Evolutionary conservation across 805 yeast genomes (phyloP).

Genomic region (Pichia membranifaciens): DNA sequence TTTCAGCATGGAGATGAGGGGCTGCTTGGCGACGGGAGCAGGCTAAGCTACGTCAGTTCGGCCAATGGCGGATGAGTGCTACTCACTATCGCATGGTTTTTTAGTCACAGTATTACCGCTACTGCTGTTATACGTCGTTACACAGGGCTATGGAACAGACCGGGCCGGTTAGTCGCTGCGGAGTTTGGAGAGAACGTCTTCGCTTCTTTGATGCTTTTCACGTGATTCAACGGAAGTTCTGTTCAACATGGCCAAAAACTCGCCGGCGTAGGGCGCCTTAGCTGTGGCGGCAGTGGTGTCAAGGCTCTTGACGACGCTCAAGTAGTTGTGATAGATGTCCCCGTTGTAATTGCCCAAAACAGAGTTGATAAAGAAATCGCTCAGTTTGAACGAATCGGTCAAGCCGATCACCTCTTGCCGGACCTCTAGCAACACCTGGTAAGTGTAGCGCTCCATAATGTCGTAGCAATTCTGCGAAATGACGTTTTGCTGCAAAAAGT

Average conservation of each 20-base stretch:
- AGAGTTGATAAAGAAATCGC: slow-evolving; percentile 76
- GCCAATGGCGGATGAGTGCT: too few species aligned
- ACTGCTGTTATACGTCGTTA: too few species aligned
- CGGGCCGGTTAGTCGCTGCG: slow-evolving; percentile 1
- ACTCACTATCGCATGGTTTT: too few species aligned
- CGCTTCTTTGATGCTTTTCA: slow-evolving; percentile 23
- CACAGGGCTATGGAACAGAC: too few species aligned
- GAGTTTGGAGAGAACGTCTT: slow-evolving; percentile 20
- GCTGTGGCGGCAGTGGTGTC: slow-evolving; percentile 44
- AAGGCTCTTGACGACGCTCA: slow-evolving; percentile 41
- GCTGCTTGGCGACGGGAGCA: too few species aligned
- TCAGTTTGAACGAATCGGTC: slow-evolving; percentile 78
- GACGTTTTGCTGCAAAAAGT: slow-evolving; percentile 60
- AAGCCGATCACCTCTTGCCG: slow-evolving; percentile 69
- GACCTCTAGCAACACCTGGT: slow-evolving; percentile 41
- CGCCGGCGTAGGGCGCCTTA: slow-evolving; percentile 55
- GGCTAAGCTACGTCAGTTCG: too few species aligned
- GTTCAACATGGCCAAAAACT: slow-evolving; percentile 33
- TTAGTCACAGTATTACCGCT: too few species aligned
- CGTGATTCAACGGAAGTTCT: slow-evolving; percentile 34
- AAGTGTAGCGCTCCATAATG: slow-evolving; percentile 35
- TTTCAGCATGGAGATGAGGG: too few species aligned
- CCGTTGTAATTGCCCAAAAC: slow-evolving; percentile 80
- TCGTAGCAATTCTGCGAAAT: slow-evolving; percentile 45
- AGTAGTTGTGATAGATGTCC: slow-evolving; percentile 76